Evolutionary conservation across 768 basidiomycete species (phyloP).

Genomic region (Collybia sordida): DNA sequence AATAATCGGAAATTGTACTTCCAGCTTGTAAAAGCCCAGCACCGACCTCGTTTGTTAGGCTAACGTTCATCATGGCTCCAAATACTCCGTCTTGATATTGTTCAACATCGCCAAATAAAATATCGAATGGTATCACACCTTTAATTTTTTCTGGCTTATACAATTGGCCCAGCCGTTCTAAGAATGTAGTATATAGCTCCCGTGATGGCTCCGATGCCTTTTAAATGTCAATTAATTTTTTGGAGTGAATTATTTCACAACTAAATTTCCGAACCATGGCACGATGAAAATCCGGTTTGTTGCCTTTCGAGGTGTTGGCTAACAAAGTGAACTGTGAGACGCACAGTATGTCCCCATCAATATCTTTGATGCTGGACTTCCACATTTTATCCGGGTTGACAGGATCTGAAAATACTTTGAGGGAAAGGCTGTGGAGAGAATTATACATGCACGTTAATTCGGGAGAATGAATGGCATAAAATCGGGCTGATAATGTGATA

Average conservation of each 20-base stretch:
- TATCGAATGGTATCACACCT: constrained; percentile 44
- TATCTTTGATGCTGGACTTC: constrained; percentile 86
- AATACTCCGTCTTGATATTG: constrained; percentile 76
- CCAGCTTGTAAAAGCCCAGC: background rate
- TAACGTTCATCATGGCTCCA: constrained; percentile 96
- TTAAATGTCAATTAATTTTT: background rate
- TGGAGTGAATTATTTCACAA: background rate
- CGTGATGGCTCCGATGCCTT: constrained; percentile 70
- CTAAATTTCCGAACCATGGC: constrained; percentile 68
- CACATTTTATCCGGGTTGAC: constrained; percentile 64
- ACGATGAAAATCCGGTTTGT: constrained; percentile 88
- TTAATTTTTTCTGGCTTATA: constrained; percentile 80
- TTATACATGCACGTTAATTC: constrained; percentile 2
- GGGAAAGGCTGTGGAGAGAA: constrained; percentile 49
- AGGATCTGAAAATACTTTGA: constrained; percentile 72
- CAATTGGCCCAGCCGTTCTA: constrained; percentile 60
- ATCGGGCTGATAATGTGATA: background rate
- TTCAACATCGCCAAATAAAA: constrained; percentile 3
- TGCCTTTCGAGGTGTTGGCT: constrained; percentile 85
- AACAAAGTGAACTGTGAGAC: constrained; percentile 94
- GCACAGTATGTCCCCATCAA: constrained; percentile 88
- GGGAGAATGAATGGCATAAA: constrained; percentile 1
- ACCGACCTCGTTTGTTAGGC: constrained; percentile 80
- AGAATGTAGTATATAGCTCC: constrained; percentile 68
- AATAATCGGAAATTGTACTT: too few species aligned